These are phyloP conservation scores for Suillus subluteus DNA, from an alignment of 768 basidiomycete genomes.

Conservation along the genomic window DNA sequence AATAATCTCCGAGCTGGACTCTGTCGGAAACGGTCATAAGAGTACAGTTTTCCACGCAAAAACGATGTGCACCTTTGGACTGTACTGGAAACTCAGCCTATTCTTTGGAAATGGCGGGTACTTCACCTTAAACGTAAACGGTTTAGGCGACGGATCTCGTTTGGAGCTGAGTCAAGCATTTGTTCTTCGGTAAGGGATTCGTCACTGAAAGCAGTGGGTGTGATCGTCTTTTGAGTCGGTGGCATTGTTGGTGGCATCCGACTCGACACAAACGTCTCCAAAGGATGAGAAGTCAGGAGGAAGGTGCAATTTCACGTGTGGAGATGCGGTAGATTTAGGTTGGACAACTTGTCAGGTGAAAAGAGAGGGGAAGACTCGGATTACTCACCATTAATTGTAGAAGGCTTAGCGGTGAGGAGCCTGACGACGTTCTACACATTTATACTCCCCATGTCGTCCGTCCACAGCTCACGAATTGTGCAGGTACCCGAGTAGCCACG, in stretches of 20 bases:
- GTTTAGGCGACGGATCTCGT: background rate
- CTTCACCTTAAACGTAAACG: conserved; percentile 28
- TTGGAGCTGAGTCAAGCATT: conserved; percentile 31
- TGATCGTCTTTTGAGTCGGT: conserved; percentile 18
- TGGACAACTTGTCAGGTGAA: background rate
- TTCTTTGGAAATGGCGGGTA: conserved; percentile 33
- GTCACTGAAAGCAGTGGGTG: conserved; percentile 48
- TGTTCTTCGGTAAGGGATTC: conserved; percentile 44
- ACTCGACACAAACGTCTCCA: background rate
- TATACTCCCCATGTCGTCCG: background rate
- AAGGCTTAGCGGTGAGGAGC: too few relatives aligned
- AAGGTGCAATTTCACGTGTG: background rate
- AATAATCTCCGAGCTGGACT: background rate
- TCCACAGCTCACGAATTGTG: background rate
- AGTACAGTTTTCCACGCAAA: background rate
- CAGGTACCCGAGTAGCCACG: background rate
- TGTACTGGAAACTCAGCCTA: background rate
- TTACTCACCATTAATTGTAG: background rate
- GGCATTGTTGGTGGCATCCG: background rate
- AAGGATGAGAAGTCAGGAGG: background rate
- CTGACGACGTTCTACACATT: background rate
- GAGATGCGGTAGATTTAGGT: background rate
- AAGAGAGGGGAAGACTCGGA: background rate
- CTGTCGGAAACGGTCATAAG: background rate
- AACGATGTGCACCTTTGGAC: background rate